Conservation (phyloP, 129 eudicot species). For the Scalesia atractyloides region DNA sequence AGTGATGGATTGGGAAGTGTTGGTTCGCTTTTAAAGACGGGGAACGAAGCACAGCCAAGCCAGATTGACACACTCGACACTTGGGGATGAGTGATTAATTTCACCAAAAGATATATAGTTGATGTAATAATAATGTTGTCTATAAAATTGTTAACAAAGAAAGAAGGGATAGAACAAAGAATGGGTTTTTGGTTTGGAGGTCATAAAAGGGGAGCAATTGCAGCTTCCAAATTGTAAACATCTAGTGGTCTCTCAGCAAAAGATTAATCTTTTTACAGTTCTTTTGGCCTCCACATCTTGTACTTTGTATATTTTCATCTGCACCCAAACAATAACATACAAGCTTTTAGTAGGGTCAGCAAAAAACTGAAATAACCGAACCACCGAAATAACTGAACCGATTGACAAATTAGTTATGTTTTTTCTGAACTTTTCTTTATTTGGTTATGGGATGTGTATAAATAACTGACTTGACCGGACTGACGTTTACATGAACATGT, state of each 20-base stretch:
- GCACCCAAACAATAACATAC: neutral
- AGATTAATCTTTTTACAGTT: constrained; percentile 16
- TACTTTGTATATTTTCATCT: constrained; percentile 11
- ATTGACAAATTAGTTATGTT: too few relatives aligned
- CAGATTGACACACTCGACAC: constrained; percentile 16
- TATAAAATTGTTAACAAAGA: constrained; percentile 37
- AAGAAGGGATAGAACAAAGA: constrained; percentile 13
- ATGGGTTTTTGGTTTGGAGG: constrained; percentile 32
- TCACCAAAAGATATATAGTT: constrained; percentile 12
- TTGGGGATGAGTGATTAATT: constrained; percentile 6
- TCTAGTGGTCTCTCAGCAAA: constrained; percentile 29
- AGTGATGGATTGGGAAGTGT: constrained; percentile 68
- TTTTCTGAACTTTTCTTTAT: too few relatives aligned
- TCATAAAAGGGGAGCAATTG: constrained; percentile 23
- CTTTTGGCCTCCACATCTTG: constrained; percentile 18
- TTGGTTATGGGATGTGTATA: too few relatives aligned
- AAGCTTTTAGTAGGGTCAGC: neutral
- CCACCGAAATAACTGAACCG: too few relatives aligned
- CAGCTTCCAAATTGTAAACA: constrained; percentile 40
- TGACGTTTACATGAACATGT: too few relatives aligned
- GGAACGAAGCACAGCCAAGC: constrained; percentile 71
- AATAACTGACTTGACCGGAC: too few relatives aligned
- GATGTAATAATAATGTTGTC: constrained; percentile 28
- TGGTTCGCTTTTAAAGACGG: constrained; percentile 60
- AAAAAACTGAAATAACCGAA: too few relatives aligned